Conservation (phyloP, 257 asterid species). For the Cruciata laevipes region DNA sequence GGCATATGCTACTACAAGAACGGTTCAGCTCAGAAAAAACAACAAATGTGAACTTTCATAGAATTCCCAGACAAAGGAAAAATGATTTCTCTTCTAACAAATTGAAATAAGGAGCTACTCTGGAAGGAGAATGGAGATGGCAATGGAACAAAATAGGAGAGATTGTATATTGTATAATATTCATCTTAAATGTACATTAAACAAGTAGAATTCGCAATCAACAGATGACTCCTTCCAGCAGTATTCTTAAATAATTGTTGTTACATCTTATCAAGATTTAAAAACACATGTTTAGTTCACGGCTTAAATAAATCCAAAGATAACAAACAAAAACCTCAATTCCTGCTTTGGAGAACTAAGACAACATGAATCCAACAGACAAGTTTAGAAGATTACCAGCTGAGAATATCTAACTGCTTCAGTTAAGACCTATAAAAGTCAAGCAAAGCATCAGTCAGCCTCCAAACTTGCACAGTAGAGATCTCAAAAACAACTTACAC, state of each 20-base stretch:
- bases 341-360: not conserved
- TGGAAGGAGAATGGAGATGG: not conserved
- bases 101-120: not conserved
- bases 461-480: not conserved
- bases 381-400: slow-evolving; percentile 48
- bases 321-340: not conserved
- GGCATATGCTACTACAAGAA: not conserved
- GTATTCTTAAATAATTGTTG: not conserved
- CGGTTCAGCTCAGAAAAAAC: not conserved
- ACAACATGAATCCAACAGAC: not conserved
- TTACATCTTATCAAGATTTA: not conserved
- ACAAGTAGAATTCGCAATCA: not conserved
- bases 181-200: not conserved
- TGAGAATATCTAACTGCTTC: slow-evolving; percentile 97
- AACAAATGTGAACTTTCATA: not conserved
- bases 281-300: not conserved
- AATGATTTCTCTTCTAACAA: not conserved
- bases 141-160: not conserved
- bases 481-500: not conserved
- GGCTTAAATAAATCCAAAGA: not conserved
- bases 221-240: not conserved
- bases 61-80: not conserved
- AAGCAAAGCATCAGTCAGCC: slow-evolving; percentile 16
- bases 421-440: slow-evolving; percentile 65
- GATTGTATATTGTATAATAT: not conserved